Evolutionary conservation across 108 stramenopile species (phyloP), one percentile per base, ranked within the genome.

Genomic region (Cafeteria roenbergensis): DNA sequence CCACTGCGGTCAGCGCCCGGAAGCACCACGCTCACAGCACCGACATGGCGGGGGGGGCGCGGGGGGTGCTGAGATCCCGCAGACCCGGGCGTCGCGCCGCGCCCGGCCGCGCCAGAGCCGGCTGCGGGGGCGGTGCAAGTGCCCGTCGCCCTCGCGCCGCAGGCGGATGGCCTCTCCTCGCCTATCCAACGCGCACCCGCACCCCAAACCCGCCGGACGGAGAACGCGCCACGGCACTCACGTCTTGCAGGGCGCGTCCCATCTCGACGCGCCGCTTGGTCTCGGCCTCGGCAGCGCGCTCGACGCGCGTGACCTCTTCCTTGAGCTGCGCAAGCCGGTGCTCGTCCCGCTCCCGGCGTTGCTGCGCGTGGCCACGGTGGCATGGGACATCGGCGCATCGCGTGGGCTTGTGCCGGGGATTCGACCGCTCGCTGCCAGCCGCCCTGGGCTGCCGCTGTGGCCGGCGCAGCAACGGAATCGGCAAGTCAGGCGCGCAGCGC

Each of bases 271-370:
- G 34, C 59, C 30, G 20, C 17, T 1, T 2, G 22, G 22, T 2
- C n/a, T 61, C 59, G 21, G n/a, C 37, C 22, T 6, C n/a, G 17
- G 30, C 37, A 3, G 34, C 8, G 20, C 24, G 22, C 24, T 35
- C 59, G 2, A 32, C 21, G 21, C 2, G 22, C 30, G 21, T 3
- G 2, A 32, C 37, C 24, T 1, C 24, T 22, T 61, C 37, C 59
- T 27, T 28, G 34, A 61, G 8, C 59, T 61, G 2, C 34, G 9
- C n/a, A 2, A 61, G 37, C 59, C 37, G 9, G 34, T 32, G 59
- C 59, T 61, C 59, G 20, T 61, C 59, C 37, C 30, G 8, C 30
- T 61, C 59, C 22, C 37, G 59, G 20, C 59, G 9, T 61, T 61
- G 34, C 59, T 61, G 59, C 22, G 34, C 24, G 2, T 2, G 37